Evolutionary conservation across 2,329 filamentous ascomycete species (phyloP).

Genomic region (Sclerotinia nivalis): DNA sequence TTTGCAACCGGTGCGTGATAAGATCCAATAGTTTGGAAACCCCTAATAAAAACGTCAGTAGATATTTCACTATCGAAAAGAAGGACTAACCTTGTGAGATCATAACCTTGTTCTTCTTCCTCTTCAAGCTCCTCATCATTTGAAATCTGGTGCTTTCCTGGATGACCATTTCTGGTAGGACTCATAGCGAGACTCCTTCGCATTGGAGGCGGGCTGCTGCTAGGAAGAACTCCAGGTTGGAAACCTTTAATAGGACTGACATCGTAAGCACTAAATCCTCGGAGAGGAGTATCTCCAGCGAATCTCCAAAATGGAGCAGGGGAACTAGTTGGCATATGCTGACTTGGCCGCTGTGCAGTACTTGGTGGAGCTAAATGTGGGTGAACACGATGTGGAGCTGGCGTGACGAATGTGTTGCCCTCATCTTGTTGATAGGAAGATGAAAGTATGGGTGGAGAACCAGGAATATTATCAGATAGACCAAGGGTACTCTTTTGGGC

Average conservation of each 20-base stretch:
- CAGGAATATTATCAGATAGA: slow-evolving; percentile 53
- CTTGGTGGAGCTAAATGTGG: slow-evolving; percentile 77
- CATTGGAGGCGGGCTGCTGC: slow-evolving; percentile 57
- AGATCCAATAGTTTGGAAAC: slow-evolving; percentile 65
- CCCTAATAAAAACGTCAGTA: slow-evolving; percentile 44
- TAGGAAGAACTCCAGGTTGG: slow-evolving; percentile 45
- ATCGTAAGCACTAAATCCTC: slow-evolving; percentile 51
- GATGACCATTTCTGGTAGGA: slow-evolving; percentile 33
- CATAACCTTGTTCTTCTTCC: slow-evolving; percentile 37
- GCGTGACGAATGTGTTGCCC: slow-evolving; percentile 64
- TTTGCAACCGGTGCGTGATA: slow-evolving; percentile 50
- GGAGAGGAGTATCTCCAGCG: slow-evolving; percentile 70
- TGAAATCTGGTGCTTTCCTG: slow-evolving; percentile 31
- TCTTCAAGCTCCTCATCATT: slow-evolving; percentile 36
- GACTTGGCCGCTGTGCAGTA: slow-evolving; percentile 77
- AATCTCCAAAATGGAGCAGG: slow-evolving; percentile 90
- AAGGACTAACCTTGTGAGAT: slow-evolving; percentile 38
- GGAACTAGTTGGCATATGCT: slow-evolving; percentile 82
- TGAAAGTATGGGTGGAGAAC: slow-evolving; percentile 59
- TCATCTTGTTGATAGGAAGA: slow-evolving; percentile 65
- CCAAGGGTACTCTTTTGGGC: slow-evolving; percentile 48
- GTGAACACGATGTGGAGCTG: slow-evolving; percentile 70
- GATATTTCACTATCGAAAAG: slow-evolving; percentile 3
- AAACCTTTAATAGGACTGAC: slow-evolving; percentile 57
- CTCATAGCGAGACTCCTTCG: slow-evolving; percentile 35